phyloP scores from a whole-genome alignment of 2,329 filamentous ascomycete species.

The Juglanconis sp. region DNA sequence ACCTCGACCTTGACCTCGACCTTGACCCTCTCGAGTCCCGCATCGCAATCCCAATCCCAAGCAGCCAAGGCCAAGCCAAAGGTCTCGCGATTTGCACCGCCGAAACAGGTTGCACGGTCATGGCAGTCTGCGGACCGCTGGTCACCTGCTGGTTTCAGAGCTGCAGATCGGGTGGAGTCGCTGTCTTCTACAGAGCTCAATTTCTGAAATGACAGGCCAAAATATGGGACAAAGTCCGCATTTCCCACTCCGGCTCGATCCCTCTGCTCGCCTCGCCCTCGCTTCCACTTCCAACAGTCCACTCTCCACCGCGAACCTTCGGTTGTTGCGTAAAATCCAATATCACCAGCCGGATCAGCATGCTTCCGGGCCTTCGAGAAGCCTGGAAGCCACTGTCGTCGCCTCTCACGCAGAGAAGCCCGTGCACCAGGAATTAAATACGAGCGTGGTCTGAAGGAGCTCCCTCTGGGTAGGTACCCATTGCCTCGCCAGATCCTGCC shows the following conservation, averaged over 20 bases:
- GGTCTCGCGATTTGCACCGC: not conserved
- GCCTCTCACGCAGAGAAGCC: not conserved
- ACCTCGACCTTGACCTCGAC: too few relatives aligned
- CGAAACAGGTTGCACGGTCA: not conserved
- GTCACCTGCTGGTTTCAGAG: slow-evolving; percentile 7
- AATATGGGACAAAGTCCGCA: not conserved
- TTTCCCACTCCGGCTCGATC: slow-evolving; percentile 2
- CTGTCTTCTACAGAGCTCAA: not conserved
- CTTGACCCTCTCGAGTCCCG: too few relatives aligned
- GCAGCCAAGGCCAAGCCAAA: not conserved
- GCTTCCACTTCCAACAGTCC: not conserved
- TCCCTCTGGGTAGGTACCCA: not conserved
- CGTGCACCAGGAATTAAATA: too few relatives aligned
- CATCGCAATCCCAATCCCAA: not conserved
- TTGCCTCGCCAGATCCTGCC: not conserved
- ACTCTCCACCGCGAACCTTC: not conserved
- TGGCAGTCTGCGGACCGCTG: not conserved
- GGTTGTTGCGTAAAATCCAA: not conserved
- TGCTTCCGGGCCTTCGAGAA: not conserved
- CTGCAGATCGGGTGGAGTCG: not conserved
- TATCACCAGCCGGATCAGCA: not conserved
- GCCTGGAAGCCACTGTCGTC: not conserved
- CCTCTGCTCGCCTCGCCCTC: slow-evolving; percentile 3
- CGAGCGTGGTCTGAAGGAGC: not conserved
- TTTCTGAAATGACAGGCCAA: slow-evolving; percentile 1